Evolutionary conservation across 2,329 filamentous ascomycete species (phyloP), one percentile per base, ranked within the genome.

Genomic region (Cytospora mali): DNA sequence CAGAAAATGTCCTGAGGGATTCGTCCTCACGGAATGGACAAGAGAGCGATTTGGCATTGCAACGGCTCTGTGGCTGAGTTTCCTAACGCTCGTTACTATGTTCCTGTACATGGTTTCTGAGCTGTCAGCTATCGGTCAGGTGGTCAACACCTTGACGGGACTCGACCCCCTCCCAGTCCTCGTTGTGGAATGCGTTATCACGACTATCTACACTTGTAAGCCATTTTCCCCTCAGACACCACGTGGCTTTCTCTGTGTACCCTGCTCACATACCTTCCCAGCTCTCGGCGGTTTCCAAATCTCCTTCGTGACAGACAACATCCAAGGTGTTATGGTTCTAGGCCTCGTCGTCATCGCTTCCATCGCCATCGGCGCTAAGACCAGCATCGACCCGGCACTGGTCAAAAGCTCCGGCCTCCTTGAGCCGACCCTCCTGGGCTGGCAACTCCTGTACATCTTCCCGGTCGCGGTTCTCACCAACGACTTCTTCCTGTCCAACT

Each of bases 51-150:
- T 92, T 75, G 92, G 91, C 21, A 72, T 82, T 3, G 72, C 87
- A 35, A 81, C 89, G 7, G 88, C 88, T 58, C 76, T 93, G 42
- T 94, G 91, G 72, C 80, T 95, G 66, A 92, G 90, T 73, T 83
- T 90, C 69, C 81, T 93, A 78, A 93, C 90, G 51, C 80, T 94
- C 55, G 87, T 93, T 55, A 94, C 91, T 1, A 82, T 95, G 69
- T 95, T 94, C 74, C 75, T 95, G 57, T 95, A 94, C 80, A 94
- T 95, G 91, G 87, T 94, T 28, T 86, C 90, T 23, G 91, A 95
- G 78, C 81, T 95, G 50, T 93, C 90, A 10, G 90, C 91, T 14
- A 80, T 95, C 29, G 90, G 92, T 57, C 91, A 94, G 74, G 91
- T 94, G 46, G 82, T 94, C 69, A 88, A 77, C 64, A 83, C 88